Conservation (phyloP, 2,329 filamentous ascomycete species). For the Ascochyta koolunga region DNA sequence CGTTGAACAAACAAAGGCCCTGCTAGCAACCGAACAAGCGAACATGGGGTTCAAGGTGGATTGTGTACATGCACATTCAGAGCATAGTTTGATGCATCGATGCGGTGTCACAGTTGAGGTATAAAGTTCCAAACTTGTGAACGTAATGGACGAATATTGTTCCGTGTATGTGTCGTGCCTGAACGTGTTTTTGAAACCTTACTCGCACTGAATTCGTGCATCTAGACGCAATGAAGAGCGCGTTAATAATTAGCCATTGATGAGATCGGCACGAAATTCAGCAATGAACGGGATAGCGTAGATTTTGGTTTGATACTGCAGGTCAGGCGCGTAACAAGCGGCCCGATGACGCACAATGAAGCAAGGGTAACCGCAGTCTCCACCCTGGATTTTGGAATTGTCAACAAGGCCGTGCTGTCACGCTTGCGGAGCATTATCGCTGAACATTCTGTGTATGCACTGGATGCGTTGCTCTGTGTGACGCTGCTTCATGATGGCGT, state of each 20-base stretch:
- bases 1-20: background rate
- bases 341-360: conserved; percentile 15
- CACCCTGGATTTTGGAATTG: background rate
- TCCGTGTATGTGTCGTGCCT: background rate
- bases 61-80: conserved; percentile 4
- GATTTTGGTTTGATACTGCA: conserved; percentile 16
- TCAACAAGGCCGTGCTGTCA: conserved; percentile 4
- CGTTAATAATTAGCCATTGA: background rate
- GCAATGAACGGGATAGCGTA: conserved; percentile 14
- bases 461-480: background rate
- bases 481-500: no score
- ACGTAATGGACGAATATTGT: background rate
- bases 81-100: background rate
- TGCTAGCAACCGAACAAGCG: conserved; percentile 3
- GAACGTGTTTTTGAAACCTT: background rate
- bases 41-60: conserved; percentile 16
- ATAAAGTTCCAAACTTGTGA: background rate
- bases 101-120: conserved; percentile 11
- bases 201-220: background rate
- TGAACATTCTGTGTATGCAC: background rate
- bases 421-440: conserved; percentile 5
- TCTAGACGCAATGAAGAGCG: background rate
- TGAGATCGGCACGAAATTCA: background rate
- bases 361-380: conserved; percentile 3
- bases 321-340: conserved; percentile 17